Evolutionary conservation across 345 rosid species (phyloP).

Genomic region (Salix purpurea): DNA sequence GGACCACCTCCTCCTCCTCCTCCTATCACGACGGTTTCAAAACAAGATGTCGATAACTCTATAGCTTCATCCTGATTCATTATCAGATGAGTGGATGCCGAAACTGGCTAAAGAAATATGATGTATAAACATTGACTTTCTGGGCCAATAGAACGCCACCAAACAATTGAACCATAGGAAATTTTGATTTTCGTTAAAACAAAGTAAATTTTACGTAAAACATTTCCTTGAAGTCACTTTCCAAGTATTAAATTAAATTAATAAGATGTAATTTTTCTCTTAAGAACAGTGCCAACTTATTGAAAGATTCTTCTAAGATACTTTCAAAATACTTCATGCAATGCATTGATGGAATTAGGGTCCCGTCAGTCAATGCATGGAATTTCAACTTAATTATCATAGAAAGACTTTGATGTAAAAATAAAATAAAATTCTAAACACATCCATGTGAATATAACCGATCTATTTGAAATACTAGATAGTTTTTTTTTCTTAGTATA

Average conservation of each 20-base stretch:
- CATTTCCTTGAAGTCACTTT: background rate
- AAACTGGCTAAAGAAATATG: background rate
- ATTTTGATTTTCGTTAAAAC: background rate
- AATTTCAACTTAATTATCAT: too few relatives aligned
- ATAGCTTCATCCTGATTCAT: background rate
- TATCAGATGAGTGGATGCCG: background rate
- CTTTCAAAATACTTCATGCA: background rate
- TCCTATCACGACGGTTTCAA: too few relatives aligned
- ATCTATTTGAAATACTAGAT: too few relatives aligned
- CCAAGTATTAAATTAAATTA: background rate
- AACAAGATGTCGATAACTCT: too few relatives aligned
- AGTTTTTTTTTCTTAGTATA: too few relatives aligned
- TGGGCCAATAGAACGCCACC: background rate
- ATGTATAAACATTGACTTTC: background rate
- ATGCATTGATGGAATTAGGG: background rate
- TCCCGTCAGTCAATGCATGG: too few relatives aligned
- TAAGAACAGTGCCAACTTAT: background rate
- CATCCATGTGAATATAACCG: too few relatives aligned
- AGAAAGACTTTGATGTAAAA: too few relatives aligned
- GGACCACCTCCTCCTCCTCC: too few relatives aligned
- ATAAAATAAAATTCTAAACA: too few relatives aligned
- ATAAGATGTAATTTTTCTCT: background rate
- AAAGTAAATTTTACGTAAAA: background rate
- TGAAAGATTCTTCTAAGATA: background rate
- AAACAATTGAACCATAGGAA: background rate